These are phyloP conservation scores for Phytophthora pini DNA, from an alignment of 352 stramenopile genomes.

Conservation along the genomic window DNA sequence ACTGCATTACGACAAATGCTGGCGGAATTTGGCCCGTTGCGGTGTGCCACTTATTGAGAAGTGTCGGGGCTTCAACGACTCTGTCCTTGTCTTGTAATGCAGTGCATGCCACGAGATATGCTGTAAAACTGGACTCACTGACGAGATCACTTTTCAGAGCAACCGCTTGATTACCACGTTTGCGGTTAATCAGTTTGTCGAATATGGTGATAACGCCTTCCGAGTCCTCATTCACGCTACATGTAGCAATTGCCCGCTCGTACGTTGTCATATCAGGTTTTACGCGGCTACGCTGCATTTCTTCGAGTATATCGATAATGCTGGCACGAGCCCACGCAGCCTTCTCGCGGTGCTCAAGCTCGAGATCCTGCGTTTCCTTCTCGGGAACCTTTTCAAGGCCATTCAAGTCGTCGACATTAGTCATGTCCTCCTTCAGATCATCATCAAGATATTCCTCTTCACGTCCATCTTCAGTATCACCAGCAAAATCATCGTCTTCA, in stretches of 20 bases:
- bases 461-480: slow-evolving; percentile 20
- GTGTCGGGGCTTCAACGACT: slow-evolving; percentile 36
- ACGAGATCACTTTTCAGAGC: slow-evolving; percentile 36
- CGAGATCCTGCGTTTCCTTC: slow-evolving; percentile 2
- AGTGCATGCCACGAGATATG: slow-evolving; percentile 50
- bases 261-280: slow-evolving; percentile 42
- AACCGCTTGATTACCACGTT: slow-evolving; percentile 3
- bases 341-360: slow-evolving; percentile 29
- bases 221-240: slow-evolving; percentile 46
- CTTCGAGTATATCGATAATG: slow-evolving; percentile 36
- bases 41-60: slow-evolving; percentile 51
- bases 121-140: slow-evolving; percentile 44
- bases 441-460: neutral
- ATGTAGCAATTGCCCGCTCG: slow-evolving; percentile 48
- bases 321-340: slow-evolving; percentile 29
- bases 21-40: slow-evolving; percentile 32
- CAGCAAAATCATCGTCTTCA: slow-evolving; percentile 21
- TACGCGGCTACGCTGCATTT: slow-evolving; percentile 45
- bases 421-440: slow-evolving; percentile 1
- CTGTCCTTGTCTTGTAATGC: slow-evolving; percentile 38
- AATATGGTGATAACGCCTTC: slow-evolving; percentile 48
- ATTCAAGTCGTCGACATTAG: neutral
- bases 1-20: slow-evolving; percentile 40
- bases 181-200: slow-evolving; percentile 38
- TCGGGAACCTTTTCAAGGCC: neutral